Percentiles rank a stretch among this genome's conserved stretches.
These are phyloP conservation scores for Corymbia citriodora DNA, from an alignment of 441 rosid genomes.

Conservation along the genomic window DNA sequence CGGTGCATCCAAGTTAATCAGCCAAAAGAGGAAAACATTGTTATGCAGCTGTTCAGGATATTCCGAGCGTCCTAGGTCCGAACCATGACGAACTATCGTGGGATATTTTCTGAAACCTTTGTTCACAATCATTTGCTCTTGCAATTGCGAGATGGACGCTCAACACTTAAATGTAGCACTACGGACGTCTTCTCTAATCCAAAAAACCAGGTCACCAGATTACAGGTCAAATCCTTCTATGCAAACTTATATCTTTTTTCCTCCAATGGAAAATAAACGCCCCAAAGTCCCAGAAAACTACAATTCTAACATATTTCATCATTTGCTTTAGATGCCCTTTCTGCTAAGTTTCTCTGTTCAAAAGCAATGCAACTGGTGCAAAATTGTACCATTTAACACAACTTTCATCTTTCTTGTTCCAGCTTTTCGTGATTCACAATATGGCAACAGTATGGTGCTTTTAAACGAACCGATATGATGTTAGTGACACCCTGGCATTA, in stretches of 20 bases:
- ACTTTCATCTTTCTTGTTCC: not conserved
- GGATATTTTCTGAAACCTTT: not conserved
- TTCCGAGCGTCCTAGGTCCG: not conserved
- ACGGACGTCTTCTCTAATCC: not conserved
- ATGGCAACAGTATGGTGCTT: not conserved
- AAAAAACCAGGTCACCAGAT: not conserved
- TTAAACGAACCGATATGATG: not conserved
- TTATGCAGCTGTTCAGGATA: not conserved
- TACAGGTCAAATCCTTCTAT: not conserved
- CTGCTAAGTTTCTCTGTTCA: not conserved
- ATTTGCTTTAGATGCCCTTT: not conserved
- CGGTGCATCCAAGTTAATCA: not conserved
- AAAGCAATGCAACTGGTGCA: not conserved
- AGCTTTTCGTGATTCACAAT: not conserved
- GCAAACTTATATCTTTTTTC: not conserved
- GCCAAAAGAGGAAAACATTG: not conserved
- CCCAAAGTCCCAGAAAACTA: not conserved
- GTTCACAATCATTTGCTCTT: not conserved
- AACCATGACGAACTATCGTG: not conserved
- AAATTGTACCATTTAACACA: not conserved
- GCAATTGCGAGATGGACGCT: not conserved
- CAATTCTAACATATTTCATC: not conserved
- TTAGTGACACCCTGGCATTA: not conserved
- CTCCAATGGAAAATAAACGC: not conserved
- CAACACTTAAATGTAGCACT: not conserved